A percentile compares a stretch with the other conserved stretches of the same genome.
phyloP scores from a whole-genome alignment of 202 grass and related monocot species.

The Carex sylvatica region DNA sequence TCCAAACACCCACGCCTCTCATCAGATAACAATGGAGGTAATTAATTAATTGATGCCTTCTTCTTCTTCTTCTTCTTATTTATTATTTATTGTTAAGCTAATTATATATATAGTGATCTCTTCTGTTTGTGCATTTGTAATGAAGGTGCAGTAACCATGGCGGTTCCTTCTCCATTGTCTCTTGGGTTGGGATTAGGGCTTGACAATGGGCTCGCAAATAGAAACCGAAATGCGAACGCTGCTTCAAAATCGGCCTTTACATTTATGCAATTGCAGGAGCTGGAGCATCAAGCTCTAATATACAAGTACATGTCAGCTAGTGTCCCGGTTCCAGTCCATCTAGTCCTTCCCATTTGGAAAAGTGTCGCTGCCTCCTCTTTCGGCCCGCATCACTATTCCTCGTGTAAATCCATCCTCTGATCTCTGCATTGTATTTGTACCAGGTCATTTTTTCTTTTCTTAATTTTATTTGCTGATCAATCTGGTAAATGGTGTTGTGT shows the following conservation, averaged over 20 bases:
- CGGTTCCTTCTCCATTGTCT: conserved; percentile 49
- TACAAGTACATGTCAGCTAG: conserved; percentile 92
- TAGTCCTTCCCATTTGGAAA: conserved; percentile 97
- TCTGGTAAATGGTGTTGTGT: not conserved
- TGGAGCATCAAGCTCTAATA: conserved; percentile 99
- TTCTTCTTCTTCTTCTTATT: not conserved
- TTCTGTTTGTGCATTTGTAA: not conserved
- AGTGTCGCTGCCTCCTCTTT: conserved; percentile 88
- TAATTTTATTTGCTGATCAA: not conserved
- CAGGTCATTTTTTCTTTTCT: not conserved
- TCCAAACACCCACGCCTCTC: conserved; percentile 62
- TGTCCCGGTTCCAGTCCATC: conserved; percentile 85
- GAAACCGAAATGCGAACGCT: not conserved
- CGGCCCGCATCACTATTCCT: conserved; percentile 66
- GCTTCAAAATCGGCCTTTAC: conserved; percentile 35
- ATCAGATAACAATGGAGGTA: conserved; percentile 35
- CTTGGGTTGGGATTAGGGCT: conserved; percentile 72
- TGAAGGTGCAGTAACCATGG: conserved; percentile 66
- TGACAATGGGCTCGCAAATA: conserved; percentile 16
- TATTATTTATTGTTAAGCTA: not conserved
- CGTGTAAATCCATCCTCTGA: conserved; percentile 30
- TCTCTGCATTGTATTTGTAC: not conserved
- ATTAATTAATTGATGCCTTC: not conserved
- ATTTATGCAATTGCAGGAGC: conserved; percentile 97
- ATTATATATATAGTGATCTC: not conserved